Evolutionary conservation across 108 stramenopile genomes (phyloP).

Genomic region (Cylindrotheca closterium): DNA sequence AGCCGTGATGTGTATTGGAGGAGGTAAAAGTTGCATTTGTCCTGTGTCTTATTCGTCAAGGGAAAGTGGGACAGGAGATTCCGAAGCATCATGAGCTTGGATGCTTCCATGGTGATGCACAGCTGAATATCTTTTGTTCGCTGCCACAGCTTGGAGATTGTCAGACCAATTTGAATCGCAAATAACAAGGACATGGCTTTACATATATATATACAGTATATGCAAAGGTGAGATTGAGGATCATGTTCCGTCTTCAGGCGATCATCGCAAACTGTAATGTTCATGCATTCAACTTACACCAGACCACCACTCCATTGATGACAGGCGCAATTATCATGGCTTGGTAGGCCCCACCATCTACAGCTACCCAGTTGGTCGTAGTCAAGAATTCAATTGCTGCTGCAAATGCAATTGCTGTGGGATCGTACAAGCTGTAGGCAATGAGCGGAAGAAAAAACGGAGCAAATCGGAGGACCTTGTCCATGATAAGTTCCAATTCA

Average conservation of each 20-base stretch:
- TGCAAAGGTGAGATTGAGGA: too few relatives aligned
- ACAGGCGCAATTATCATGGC: constrained; percentile 47
- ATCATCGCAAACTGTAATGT: too few relatives aligned
- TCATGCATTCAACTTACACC: constrained; percentile 1
- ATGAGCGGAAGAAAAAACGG: constrained; percentile 5
- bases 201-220: too few relatives aligned
- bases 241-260: too few relatives aligned
- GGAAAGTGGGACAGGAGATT: background rate
- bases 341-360: constrained; percentile 73
- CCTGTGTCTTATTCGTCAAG: background rate
- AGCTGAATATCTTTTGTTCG: constrained; percentile 54
- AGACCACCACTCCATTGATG: constrained; percentile 38
- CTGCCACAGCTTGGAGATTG: constrained; percentile 25
- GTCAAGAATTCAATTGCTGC: background rate
- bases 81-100: constrained; percentile 31
- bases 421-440: constrained; percentile 6
- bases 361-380: constrained; percentile 52
- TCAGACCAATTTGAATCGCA: constrained; percentile 33
- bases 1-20: constrained; percentile 57
- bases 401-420: constrained; percentile 2
- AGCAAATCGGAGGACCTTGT: constrained; percentile 10
- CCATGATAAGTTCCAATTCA: background rate
- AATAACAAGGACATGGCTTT: constrained; percentile 36
- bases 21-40: constrained; percentile 43
- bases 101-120: constrained; percentile 60